Percentiles rank a stretch among this genome's conserved stretches.
Conservation (phyloP, 2,329 filamentous ascomycete species). For the Pseudogymnoascus sp. region DNA sequence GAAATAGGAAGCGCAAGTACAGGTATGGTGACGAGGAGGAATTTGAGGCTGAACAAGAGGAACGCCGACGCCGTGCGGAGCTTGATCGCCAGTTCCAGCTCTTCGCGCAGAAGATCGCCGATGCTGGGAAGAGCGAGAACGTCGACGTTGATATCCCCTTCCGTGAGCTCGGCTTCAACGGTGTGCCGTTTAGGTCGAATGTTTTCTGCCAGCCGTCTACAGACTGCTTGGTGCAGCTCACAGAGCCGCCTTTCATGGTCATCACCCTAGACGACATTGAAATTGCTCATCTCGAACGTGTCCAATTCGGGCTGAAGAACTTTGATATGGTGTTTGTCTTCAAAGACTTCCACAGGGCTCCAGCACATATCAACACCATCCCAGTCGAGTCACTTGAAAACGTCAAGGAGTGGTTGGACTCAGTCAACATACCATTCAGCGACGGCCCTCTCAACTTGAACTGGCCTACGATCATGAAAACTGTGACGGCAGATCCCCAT, state of each 20-base stretch:
- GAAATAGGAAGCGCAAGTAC: slow-evolving; percentile 95
- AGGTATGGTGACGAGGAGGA: slow-evolving; percentile 97
- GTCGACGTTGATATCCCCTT: slow-evolving; percentile 95
- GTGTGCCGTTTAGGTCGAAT: slow-evolving; percentile 91
- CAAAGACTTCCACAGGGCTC: slow-evolving; percentile 89
- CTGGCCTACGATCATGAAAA: slow-evolving; percentile 99
- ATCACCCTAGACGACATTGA: slow-evolving; percentile 94
- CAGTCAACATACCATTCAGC: slow-evolving; percentile 85
- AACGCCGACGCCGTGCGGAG: slow-evolving; percentile 80
- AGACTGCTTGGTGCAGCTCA: slow-evolving; percentile 92
- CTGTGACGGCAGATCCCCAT: slow-evolving; percentile 86
- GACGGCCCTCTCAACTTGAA: slow-evolving; percentile 96
- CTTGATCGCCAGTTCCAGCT: slow-evolving; percentile 93
- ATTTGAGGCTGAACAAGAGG: slow-evolving; percentile 96
- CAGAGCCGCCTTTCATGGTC: slow-evolving; percentile 93
- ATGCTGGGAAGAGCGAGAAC: slow-evolving; percentile 83
- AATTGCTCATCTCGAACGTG: slow-evolving; percentile 89
- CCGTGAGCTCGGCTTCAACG: slow-evolving; percentile 91
- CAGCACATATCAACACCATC: slow-evolving; percentile 95
- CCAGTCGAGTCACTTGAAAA: slow-evolving; percentile 90
- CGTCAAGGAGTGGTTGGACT: slow-evolving; percentile 97
- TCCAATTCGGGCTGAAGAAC: slow-evolving; percentile 95
- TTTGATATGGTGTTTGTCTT: slow-evolving; percentile 98
- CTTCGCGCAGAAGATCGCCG: slow-evolving; percentile 95
- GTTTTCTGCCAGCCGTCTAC: slow-evolving; percentile 94